Conservation (phyloP, 805 yeast species). For the Metschnikowia shivogae region DNA sequence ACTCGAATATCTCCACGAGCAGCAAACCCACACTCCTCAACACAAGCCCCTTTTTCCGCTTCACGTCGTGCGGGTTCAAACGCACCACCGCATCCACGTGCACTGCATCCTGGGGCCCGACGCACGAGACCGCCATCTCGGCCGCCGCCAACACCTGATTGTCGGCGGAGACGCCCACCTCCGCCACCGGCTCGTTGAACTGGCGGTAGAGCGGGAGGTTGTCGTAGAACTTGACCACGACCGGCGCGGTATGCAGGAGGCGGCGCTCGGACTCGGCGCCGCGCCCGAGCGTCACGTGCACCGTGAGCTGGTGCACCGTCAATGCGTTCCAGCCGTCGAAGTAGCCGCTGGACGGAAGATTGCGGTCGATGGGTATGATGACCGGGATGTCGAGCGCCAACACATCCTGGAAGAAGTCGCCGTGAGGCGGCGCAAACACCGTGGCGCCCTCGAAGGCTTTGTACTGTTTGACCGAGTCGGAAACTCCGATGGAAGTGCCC, state of each 20-base stretch:
- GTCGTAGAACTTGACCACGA: conserved; percentile 54
- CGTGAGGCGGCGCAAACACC: conserved; percentile 36
- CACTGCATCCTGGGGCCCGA: conserved; percentile 56
- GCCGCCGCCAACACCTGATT: conserved; percentile 44
- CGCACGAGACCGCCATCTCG: conserved; percentile 46
- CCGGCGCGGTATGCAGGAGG: conserved; percentile 40
- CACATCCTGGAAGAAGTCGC: conserved; percentile 36
- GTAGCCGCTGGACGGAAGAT: conserved; percentile 50
- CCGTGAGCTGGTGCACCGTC: conserved; percentile 44
- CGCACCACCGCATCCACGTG: conserved; percentile 35
- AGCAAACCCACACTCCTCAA: conserved; percentile 46
- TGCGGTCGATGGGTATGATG: conserved; percentile 51
- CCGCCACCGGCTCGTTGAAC: conserved; percentile 49
- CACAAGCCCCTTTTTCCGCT: conserved; percentile 29
- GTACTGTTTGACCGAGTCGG: conserved; percentile 31
- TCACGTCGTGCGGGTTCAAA: conserved; percentile 35
- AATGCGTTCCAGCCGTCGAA: conserved; percentile 45
- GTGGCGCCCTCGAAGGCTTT: conserved; percentile 33
- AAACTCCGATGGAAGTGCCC: conserved; percentile 6
- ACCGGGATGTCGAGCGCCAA: conserved; percentile 59
- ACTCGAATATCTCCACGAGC: conserved; percentile 50
- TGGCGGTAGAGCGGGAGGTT: conserved; percentile 53
- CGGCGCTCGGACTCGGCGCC: conserved; percentile 26
- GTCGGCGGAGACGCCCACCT: conserved; percentile 44
- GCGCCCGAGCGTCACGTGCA: conserved; percentile 32